phyloP scores from a whole-genome alignment of 371 early-diverging fungal species.

The Sporodiniella umbellata region DNA sequence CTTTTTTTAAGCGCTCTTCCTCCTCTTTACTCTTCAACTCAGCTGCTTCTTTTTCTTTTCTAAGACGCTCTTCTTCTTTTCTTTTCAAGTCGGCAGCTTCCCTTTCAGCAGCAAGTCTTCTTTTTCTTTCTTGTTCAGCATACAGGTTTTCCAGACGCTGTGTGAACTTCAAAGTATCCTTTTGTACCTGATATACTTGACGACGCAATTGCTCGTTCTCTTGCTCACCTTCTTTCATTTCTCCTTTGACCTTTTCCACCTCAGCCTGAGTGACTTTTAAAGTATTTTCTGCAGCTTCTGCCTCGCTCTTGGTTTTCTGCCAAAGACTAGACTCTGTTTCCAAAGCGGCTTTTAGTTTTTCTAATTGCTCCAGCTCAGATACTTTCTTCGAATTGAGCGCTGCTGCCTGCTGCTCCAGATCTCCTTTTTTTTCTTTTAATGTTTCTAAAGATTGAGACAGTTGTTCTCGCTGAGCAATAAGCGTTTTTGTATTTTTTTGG shows the following conservation, averaged over 20 bases:
- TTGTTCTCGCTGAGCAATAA: constrained; percentile 20
- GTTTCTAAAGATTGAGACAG: constrained; percentile 18
- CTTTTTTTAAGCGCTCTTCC: not conserved
- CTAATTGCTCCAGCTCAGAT: constrained; percentile 7
- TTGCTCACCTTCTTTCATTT: constrained; percentile 24
- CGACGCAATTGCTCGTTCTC: constrained; percentile 38
- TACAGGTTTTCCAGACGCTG: constrained; percentile 27
- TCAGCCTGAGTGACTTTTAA: constrained; percentile 13
- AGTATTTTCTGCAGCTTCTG: constrained; percentile 25
- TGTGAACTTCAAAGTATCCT: constrained; percentile 25
- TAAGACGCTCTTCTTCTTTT: constrained; percentile 8
- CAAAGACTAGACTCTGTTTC: constrained; percentile 24
- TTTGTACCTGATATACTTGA: constrained; percentile 36
- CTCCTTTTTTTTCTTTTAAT: constrained; percentile 24
- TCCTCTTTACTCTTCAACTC: constrained; percentile 4
- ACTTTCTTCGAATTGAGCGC: constrained; percentile 4
- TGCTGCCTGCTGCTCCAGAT: constrained; percentile 18
- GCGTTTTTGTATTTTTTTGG: constrained; percentile 18
- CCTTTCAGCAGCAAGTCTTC: constrained; percentile 7
- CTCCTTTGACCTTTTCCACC: constrained; percentile 16
- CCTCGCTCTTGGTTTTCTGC: constrained; percentile 11
- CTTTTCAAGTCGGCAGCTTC: constrained; percentile 11
- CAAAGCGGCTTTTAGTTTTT: constrained; percentile 17
- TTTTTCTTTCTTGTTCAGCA: constrained; percentile 8
- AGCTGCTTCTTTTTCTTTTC: constrained; percentile 6